Base-by-base conservation (phyloP, 768 basidiomycete species). In the Termitomyces sp. region DNA sequence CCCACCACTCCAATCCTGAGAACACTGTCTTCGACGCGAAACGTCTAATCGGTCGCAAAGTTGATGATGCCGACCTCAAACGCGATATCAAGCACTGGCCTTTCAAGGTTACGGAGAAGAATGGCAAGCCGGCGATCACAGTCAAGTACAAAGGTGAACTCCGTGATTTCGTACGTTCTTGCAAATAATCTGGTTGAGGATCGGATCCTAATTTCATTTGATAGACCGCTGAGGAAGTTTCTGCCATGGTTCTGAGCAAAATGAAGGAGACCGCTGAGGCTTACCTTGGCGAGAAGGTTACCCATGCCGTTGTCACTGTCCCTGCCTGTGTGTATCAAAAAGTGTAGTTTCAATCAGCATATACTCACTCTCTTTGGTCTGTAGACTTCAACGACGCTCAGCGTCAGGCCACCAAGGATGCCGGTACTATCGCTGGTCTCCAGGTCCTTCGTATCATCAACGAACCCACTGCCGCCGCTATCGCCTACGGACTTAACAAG, bases 181-280 rank as follows among this genome's bases (percentile, higher is more conserved):
- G 30, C 15, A 4, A 47, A 21, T 11, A 17, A 30, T n/a, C 11
- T 5, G 10, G 15, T 31, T 43, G 1, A 0, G 44, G 30, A 23
- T 30, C 8, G 23, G 26, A 31, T 31, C 30, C 31, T 8, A 30
- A 50, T 21, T 47, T 38, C 48, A 10, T 42, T 21, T 57, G 23
- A n/a, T 17, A 94, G 92, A 86, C 91, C 0, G 90, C 94, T 7
- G 94, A 96, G 71, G 94, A 97, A 75, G 85, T 98, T 64, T 90
- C 86, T 43, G 94, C 96, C 56, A 98, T 98, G 96, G 82, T 98
- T 65, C 78, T 98, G 54, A 77, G 73, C 58, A 98, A 98, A 82
- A 98, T 98, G 96, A 98, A 97, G 82, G 96, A 98, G 79, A 98
- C 94, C 28, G 96, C 96, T 56, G 96, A 98, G 80, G 90, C 94